Conservation (phyloP, 1,139 yeast species). For the Suhomyces atakaporum region DNA sequence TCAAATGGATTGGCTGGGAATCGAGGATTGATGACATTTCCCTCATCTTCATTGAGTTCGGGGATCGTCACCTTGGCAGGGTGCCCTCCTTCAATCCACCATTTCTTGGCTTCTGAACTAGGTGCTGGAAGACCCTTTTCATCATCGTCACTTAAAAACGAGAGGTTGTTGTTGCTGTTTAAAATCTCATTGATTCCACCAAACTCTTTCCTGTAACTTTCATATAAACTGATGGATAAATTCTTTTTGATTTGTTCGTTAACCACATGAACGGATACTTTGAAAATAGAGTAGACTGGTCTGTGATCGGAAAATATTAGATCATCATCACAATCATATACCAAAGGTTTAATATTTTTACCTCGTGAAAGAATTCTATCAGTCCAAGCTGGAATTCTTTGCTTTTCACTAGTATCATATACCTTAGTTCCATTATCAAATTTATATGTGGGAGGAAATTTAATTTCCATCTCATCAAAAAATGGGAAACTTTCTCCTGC, state of each 20-base stretch:
- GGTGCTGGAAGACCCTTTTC: conserved; percentile 74
- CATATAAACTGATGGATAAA: conserved; percentile 63
- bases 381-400: conserved; percentile 96
- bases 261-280: conserved; percentile 65
- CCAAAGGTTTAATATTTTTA: conserved; percentile 59
- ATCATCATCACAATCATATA: conserved; percentile 62
- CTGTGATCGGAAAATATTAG: conserved; percentile 87
- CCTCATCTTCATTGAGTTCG: conserved; percentile 36
- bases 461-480: conserved; percentile 74
- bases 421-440: conserved; percentile 90
- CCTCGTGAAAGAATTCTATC: conserved; percentile 60
- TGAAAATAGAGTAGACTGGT: conserved; percentile 83
- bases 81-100: conserved; percentile 90
- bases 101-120: conserved; percentile 73
- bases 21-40: conserved; percentile 63
- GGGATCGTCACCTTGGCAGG: conserved; percentile 65
- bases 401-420: conserved; percentile 67
- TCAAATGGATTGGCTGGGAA: conserved; percentile 73
- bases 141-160: conserved; percentile 29
- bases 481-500: conserved; percentile 65
- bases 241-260: conserved; percentile 63
- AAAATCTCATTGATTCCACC: conserved; percentile 47
- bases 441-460: conserved; percentile 88
- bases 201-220: conserved; percentile 47
- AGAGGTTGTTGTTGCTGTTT: conserved; percentile 28